phyloP scores from a whole-genome alignment of 345 rosid genomes.

The Crucihimalaya himalaica region DNA sequence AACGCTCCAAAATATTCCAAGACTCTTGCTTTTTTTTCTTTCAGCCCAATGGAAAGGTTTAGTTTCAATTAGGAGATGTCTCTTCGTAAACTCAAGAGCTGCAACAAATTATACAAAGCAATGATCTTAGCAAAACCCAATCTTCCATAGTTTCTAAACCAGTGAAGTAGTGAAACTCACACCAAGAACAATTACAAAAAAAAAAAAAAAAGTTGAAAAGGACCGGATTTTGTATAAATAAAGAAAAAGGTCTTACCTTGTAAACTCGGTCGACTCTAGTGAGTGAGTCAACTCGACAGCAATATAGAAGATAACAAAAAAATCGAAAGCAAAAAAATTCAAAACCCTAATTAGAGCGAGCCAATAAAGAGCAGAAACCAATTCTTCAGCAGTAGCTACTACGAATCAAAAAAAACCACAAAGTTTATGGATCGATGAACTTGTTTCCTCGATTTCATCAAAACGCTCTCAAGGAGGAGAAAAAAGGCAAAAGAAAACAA shows the following conservation, averaged over 20 bases:
- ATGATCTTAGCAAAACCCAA: slow-evolving; percentile 26
- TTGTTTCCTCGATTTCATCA: slow-evolving; percentile 37
- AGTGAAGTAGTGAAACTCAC: slow-evolving; percentile 9
- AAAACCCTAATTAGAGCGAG: slow-evolving; percentile 13
- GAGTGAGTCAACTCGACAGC: slow-evolving; percentile 35
- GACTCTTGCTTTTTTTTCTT: neutral
- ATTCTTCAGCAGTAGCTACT: neutral
- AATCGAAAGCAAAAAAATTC: neutral
- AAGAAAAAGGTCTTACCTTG: slow-evolving; percentile 37
- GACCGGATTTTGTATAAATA: neutral
- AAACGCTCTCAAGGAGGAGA: slow-evolving; percentile 10
- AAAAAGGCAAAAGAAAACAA: slow-evolving; percentile 19
- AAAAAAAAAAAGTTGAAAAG: neutral
- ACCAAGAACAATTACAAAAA: neutral
- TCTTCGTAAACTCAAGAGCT: slow-evolving; percentile 25
- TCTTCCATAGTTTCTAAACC: neutral
- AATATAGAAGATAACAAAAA: neutral
- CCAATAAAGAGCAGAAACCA: slow-evolving; percentile 34
- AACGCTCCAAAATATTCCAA: slow-evolving; percentile 12
- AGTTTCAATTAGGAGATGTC: neutral
- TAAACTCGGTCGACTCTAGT: slow-evolving; percentile 26
- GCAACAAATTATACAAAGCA: slow-evolving; percentile 16
- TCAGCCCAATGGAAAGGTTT: neutral
- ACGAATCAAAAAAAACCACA: neutral
- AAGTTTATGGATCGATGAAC: slow-evolving; percentile 31